Evolutionary conservation across 148 eudicot species (phyloP).

Genomic region (Limonium bicolor): DNA sequence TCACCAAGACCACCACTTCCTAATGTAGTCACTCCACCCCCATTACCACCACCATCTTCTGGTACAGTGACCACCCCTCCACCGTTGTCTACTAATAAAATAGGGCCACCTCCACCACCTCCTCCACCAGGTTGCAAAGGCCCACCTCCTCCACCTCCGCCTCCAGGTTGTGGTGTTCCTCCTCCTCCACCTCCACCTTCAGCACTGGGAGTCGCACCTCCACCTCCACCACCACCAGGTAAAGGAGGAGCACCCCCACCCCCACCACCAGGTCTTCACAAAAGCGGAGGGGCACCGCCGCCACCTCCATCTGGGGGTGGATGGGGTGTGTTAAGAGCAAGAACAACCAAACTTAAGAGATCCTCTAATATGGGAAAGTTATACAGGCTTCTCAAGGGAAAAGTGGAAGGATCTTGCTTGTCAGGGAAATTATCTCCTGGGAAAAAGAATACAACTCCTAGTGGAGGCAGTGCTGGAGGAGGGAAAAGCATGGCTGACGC

Average conservation of each 20-base stretch:
- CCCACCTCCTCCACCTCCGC: slow-evolving; percentile 13
- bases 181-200: slow-evolving; percentile 5
- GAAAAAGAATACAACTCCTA: slow-evolving; percentile 18
- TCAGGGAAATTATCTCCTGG: slow-evolving; percentile 47
- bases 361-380: slow-evolving; percentile 86
- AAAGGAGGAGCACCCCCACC: slow-evolving; percentile 22
- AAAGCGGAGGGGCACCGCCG: slow-evolving; percentile 29
- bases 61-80: background rate
- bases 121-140: background rate
- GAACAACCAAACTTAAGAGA: slow-evolving; percentile 62
- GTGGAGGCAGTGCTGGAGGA: slow-evolving; percentile 16
- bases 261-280: slow-evolving; percentile 35
- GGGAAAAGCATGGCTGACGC: slow-evolving; percentile 85
- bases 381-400: slow-evolving; percentile 67
- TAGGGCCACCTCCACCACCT: slow-evolving; percentile 10
- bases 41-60: background rate
- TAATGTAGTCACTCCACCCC: background rate
- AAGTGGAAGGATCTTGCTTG: slow-evolving; percentile 75
- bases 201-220: background rate
- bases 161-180: background rate
- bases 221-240: slow-evolving; percentile 34
- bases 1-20: slow-evolving; percentile 5
- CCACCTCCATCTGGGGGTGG: slow-evolving; percentile 65
- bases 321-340: slow-evolving; percentile 34
- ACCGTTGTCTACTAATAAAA: background rate